phyloP scores from a whole-genome alignment of 1,284 basidiomycete genomes.

The Ceratobasidium sp. region DNA sequence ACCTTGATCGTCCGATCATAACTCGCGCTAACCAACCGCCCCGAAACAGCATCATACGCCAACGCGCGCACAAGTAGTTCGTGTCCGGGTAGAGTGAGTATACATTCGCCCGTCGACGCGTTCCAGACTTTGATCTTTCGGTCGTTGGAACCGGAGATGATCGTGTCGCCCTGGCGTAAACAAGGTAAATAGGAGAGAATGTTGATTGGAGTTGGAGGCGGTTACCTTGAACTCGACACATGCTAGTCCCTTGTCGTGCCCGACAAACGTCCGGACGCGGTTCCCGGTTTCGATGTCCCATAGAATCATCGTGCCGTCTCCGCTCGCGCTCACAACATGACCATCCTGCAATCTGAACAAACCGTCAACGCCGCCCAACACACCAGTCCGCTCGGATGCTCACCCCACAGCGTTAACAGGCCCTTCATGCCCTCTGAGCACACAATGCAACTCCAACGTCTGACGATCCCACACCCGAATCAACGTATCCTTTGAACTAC shows the following conservation, averaged over 20 bases:
- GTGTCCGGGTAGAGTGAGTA: slow-evolving; percentile 82
- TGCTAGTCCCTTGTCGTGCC: slow-evolving; percentile 86
- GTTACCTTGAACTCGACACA: slow-evolving; percentile 88
- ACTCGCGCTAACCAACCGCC: slow-evolving; percentile 82
- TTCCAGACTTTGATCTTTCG: slow-evolving; percentile 89
- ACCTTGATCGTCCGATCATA: slow-evolving; percentile 85
- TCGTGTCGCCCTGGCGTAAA: slow-evolving; percentile 71
- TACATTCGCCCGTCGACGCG: slow-evolving; percentile 78
- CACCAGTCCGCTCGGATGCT: too few relatives aligned
- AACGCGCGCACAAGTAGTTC: slow-evolving; percentile 84
- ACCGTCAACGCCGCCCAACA: too few relatives aligned
- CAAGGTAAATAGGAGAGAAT: slow-evolving; percentile 37
- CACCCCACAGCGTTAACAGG: slow-evolving; percentile 87
- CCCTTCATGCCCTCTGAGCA: slow-evolving; percentile 83
- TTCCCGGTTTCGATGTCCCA: slow-evolving; percentile 85
- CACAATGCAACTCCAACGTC: slow-evolving; percentile 72
- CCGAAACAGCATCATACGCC: slow-evolving; percentile 75
- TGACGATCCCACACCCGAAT: slow-evolving; percentile 83
- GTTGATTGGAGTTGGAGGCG: slow-evolving; percentile 27
- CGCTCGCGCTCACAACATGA: slow-evolving; percentile 82
- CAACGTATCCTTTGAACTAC: slow-evolving; percentile 82
- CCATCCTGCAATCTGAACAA: slow-evolving; percentile 66
- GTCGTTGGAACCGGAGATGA: slow-evolving; percentile 91
- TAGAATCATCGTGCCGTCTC: slow-evolving; percentile 87
- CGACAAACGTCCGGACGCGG: slow-evolving; percentile 80